A percentile compares a stretch with the other conserved stretches of the same genome.
These are phyloP conservation scores for Monosporascus ibericus DNA, from an alignment of 2,329 filamentous ascomycete genomes.

Conservation along the genomic window DNA sequence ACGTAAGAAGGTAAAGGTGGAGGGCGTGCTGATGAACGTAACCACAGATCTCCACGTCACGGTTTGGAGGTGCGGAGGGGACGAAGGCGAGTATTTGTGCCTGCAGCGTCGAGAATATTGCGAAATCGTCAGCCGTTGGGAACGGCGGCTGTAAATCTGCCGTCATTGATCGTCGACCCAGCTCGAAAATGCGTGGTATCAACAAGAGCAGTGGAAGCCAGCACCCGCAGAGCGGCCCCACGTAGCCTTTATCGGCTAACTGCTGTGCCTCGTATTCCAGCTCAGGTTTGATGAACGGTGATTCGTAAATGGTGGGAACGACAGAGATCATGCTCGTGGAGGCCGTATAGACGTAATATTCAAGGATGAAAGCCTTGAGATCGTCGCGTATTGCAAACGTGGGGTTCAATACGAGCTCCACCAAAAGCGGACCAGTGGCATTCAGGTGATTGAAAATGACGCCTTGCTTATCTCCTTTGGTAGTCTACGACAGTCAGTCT, in stretches of 20 bases:
- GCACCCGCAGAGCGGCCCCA: conserved; percentile 32
- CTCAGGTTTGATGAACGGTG: conserved; percentile 25
- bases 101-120: conserved; percentile 37
- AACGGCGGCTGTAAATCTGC: conserved; percentile 13
- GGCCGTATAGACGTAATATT: conserved; percentile 42
- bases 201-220: conserved; percentile 33
- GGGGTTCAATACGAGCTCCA: conserved; percentile 28
- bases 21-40: conserved; percentile 39
- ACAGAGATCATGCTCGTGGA: conserved; percentile 42
- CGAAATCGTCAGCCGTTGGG: conserved; percentile 34
- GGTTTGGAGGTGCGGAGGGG: conserved; percentile 18
- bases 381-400: conserved; percentile 28
- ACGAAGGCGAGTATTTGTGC: conserved; percentile 34
- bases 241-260: conserved; percentile 25
- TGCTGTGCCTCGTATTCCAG: conserved; percentile 25
- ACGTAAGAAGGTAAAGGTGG: conserved; percentile 34
- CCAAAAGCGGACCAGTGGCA: conserved; percentile 36
- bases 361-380: conserved; percentile 38
- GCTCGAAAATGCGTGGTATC: conserved; percentile 34
- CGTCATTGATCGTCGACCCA: conserved; percentile 34
- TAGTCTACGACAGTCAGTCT: conserved; percentile 23
- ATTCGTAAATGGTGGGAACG: conserved; percentile 21
- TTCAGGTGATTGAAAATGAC: conserved; percentile 40
- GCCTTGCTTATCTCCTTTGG: conserved; percentile 38
- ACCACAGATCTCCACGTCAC: conserved; percentile 34